phyloP scores from a whole-genome alignment of 352 stramenopile genomes.

The Blastocystis sp. region DNA sequence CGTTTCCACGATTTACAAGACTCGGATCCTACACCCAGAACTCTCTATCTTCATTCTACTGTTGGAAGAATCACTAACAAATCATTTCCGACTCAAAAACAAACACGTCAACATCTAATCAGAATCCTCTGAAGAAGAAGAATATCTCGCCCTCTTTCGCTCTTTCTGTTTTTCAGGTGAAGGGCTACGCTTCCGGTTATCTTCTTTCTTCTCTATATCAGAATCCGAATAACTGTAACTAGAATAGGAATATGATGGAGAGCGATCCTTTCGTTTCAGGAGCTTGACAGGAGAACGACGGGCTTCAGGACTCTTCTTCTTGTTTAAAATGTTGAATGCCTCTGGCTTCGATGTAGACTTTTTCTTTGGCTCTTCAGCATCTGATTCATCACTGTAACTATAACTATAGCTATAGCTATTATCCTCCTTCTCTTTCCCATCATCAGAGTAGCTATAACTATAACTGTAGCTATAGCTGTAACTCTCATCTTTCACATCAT shows the following conservation, averaged over 20 bases:
- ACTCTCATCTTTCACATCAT: background rate
- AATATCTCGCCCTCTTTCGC: background rate
- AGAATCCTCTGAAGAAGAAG: background rate
- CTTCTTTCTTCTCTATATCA: background rate
- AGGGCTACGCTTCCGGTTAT: background rate
- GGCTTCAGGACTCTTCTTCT: background rate
- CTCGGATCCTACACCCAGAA: background rate
- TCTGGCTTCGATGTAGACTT: background rate
- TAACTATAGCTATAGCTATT: slow-evolving; percentile 48
- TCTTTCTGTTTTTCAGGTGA: background rate
- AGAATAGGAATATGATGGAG: background rate
- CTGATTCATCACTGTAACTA: background rate
- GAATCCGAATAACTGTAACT: slow-evolving; percentile 11
- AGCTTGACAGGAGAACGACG: background rate
- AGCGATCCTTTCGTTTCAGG: background rate
- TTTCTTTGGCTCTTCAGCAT: background rate
- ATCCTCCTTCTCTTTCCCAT: background rate
- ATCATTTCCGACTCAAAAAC: background rate
- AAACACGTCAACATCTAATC: background rate
- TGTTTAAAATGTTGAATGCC: slow-evolving; percentile 15
- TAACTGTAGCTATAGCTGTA: slow-evolving; percentile 41
- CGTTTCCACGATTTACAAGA: background rate
- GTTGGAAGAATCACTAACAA: background rate
- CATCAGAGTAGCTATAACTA: background rate
- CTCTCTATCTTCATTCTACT: background rate